These are phyloP conservation scores for Eugenia klotzschiana DNA, from an alignment of 441 rosid species.

Conservation along the genomic window DNA sequence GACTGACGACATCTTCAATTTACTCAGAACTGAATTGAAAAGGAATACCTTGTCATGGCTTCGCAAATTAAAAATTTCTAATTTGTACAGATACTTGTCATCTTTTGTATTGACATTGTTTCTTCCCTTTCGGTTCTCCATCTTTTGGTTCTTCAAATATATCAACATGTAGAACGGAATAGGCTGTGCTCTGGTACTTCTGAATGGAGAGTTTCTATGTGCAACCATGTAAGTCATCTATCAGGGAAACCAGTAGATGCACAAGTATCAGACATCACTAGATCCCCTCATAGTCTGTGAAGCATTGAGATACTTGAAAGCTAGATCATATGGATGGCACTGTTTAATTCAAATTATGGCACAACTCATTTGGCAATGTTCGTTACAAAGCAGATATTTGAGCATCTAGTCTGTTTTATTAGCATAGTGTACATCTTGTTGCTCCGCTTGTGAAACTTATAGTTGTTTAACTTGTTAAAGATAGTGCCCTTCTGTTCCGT, in stretches of 20 bases:
- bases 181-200: not conserved
- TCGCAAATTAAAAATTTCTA: not conserved
- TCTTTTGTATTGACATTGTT: not conserved
- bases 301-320: not conserved
- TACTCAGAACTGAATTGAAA: not conserved
- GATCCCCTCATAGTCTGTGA: not conserved
- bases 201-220: not conserved
- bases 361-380: not conserved
- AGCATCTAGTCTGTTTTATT: not conserved
- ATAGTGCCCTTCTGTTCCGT: not conserved
- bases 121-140: not conserved
- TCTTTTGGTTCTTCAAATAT: not conserved
- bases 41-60: not conserved
- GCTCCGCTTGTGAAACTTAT: not conserved
- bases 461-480: not conserved
- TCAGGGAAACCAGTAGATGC: not conserved
- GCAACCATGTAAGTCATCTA: not conserved
- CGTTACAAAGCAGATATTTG: not conserved
- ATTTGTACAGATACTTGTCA: not conserved
- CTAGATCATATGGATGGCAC: not conserved
- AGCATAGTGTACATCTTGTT: not conserved
- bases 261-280: not conserved
- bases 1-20: not conserved
- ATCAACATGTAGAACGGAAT: not conserved
- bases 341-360: not conserved